Base-by-base conservation (phyloP, 2,329 filamentous ascomycete genomes). In the Sphaerulina musiva region DNA sequence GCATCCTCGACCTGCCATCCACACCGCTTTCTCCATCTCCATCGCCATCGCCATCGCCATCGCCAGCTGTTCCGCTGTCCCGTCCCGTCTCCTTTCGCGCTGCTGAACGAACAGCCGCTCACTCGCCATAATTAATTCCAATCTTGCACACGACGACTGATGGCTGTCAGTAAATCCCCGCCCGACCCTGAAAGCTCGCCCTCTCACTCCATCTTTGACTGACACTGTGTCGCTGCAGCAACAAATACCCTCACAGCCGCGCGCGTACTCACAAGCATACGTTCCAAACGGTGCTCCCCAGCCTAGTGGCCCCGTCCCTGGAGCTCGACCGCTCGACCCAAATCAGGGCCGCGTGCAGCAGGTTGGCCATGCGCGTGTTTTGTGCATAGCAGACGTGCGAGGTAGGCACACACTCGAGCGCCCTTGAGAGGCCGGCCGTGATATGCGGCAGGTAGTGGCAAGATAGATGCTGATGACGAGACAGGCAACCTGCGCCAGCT, bases 401-500 rank as follows among this genome's bases (percentile, higher is more conserved):
- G 76, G 76, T 78, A 66, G 14, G 39, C 53, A 51, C 40, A 47
- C 60, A 64, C 44, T 66, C 49, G 48, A 14, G 45, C 53, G 38
- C 36, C 42, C 42, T 42, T 26, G 4, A 26, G 8, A 20, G 20
- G 17, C 42, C 8, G 20, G 4, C 17, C 17, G 23, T 23, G 12
- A 32, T 31, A 51, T 12, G 41, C 11, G 29, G 41, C 31, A 34
- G 29, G 41, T 14, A 20, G 17, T 34, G 23, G 26, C 32, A 38
- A 14, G 48, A 43, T 10, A 14, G 48, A 43, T 10, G 46, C 46
- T 48, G 46, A 48, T 26, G 31, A 34, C 31, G n/a, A 23, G 41
- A 51, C 64, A 98, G 93, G 93, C 73, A 96, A 97, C 73, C 78
- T 98, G 64, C 84, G 86, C 75, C 96, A 93, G 62, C 79, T 98